These are phyloP conservation scores for Globisporangium heterothallicum DNA, from an alignment of 352 stramenopile species.

Conservation along the genomic window DNA sequence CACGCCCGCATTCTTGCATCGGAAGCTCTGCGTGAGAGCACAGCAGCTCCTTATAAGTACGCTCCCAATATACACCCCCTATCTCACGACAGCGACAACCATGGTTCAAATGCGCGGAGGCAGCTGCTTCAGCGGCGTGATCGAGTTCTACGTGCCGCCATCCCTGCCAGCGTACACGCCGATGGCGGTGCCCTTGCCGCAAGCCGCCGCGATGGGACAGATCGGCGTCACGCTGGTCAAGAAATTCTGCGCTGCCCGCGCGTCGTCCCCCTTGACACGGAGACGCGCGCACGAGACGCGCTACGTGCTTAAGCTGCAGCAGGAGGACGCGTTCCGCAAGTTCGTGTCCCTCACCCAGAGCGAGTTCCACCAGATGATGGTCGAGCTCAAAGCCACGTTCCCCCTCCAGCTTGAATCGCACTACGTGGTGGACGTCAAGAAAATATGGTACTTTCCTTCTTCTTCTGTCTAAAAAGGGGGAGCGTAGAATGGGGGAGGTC, in stretches of 20 bases:
- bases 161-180: slow-evolving; percentile 17
- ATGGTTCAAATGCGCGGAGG: slow-evolving; percentile 10
- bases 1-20: too few species aligned
- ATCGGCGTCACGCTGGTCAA: slow-evolving; percentile 17
- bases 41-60: too few species aligned
- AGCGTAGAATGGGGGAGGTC: too few species aligned
- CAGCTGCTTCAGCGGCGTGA: slow-evolving; percentile 20
- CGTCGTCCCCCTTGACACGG: neutral
- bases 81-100: too few species aligned
- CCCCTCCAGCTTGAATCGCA: slow-evolving; percentile 17
- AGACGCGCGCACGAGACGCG: slow-evolving; percentile 1
- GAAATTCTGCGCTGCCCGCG: neutral
- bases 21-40: too few species aligned
- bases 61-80: too few species aligned
- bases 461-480: too few species aligned
- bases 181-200: slow-evolving; percentile 15
- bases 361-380: slow-evolving; percentile 16
- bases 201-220: slow-evolving; percentile 2
- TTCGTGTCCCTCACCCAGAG: slow-evolving; percentile 13
- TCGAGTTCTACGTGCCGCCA: slow-evolving; percentile 22
- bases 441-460: slow-evolving; percentile 16
- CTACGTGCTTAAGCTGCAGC: slow-evolving; percentile 14
- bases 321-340: slow-evolving; percentile 13
- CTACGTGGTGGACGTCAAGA: slow-evolving; percentile 19
- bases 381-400: slow-evolving; percentile 13